These are phyloP conservation scores for Melaleuca alternifolia DNA, from an alignment of 345 rosid species.

Conservation along the genomic window DNA sequence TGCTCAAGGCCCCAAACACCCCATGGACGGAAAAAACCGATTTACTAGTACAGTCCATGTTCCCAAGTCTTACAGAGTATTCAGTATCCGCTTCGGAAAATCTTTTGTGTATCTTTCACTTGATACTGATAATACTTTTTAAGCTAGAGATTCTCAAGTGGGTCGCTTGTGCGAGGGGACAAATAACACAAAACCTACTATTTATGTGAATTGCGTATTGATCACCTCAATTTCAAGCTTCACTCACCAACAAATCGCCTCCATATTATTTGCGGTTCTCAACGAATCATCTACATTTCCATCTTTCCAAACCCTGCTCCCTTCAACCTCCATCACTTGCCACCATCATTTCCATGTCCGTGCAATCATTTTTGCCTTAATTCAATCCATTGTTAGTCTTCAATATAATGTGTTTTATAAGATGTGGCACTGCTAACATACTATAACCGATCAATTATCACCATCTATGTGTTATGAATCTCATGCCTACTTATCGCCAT, in stretches of 20 bases:
- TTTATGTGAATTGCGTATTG: neutral
- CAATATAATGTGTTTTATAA: neutral
- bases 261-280: too few species aligned
- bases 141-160: too few species aligned
- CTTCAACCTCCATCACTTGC: neutral
- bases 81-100: too few species aligned
- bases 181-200: neutral
- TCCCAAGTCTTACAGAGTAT: too few species aligned
- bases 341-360: neutral
- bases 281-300: neutral
- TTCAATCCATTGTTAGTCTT: neutral
- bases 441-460: neutral
- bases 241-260: neutral
- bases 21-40: too few species aligned
- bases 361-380: neutral
- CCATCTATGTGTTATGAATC: neutral
- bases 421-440: too few species aligned
- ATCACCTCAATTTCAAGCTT: neutral
- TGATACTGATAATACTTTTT: too few species aligned
- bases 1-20: too few species aligned
- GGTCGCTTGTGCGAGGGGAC: too few species aligned
- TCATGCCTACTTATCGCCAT: neutral
- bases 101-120: too few species aligned
- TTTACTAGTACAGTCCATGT: too few species aligned
- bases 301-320: neutral